These are phyloP conservation scores for Colletotrichum sp. DNA, from an alignment of 2,329 filamentous ascomycete species.

Conservation along the genomic window DNA sequence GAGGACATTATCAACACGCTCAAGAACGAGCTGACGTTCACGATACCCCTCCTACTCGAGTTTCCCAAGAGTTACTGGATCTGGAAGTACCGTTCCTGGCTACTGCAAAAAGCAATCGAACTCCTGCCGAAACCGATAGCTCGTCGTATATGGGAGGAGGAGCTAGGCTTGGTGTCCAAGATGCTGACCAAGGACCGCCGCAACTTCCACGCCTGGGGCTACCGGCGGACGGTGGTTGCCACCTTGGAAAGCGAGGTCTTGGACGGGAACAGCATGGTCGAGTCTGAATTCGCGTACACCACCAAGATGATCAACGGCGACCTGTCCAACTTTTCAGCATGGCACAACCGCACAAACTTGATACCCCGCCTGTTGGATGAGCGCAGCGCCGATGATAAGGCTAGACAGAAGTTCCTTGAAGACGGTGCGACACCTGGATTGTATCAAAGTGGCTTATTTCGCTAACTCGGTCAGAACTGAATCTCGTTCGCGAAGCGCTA, in stretches of 20 bases:
- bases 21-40: conserved; percentile 76
- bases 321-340: conserved; percentile 95
- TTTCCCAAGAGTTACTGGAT: conserved; percentile 99
- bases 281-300: conserved; percentile 88
- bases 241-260: conserved; percentile 69
- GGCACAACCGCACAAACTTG: conserved; percentile 88
- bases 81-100: conserved; percentile 94
- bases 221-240: conserved; percentile 80
- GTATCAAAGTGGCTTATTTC: too few species aligned
- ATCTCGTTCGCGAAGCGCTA: conserved; percentile 76
- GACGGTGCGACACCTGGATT: conserved; percentile 53
- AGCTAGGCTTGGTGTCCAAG: conserved; percentile 82
- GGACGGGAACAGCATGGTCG: conserved; percentile 67
- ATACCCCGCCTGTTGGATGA: conserved; percentile 79
- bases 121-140: conserved; percentile 63
- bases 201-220: conserved; percentile 98
- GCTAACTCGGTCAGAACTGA: conserved; percentile 62
- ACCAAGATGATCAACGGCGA: conserved; percentile 85
- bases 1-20: conserved; percentile 44
- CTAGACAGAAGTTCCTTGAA: conserved; percentile 74
- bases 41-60: conserved; percentile 81
- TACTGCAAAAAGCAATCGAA: conserved; percentile 73
- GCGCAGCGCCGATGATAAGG: conserved; percentile 65
- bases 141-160: conserved; percentile 78
- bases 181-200: conserved; percentile 87